These are phyloP conservation scores for Oleoguttula mirabilis DNA, from an alignment of 495 filamentous ascomycete species.

Conservation along the genomic window DNA sequence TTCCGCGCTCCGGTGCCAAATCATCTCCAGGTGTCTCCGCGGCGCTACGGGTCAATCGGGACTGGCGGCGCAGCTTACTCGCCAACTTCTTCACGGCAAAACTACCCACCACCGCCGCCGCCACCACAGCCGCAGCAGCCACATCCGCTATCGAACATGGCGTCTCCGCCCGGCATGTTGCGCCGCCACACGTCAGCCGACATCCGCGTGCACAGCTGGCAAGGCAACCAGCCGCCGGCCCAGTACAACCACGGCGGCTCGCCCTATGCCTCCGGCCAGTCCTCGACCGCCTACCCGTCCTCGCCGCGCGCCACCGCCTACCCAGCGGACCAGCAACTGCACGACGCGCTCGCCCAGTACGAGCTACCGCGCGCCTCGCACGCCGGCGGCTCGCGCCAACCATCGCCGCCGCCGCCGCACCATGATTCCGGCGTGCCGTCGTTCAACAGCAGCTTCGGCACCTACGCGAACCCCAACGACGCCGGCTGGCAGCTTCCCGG, in stretches of 20 bases:
- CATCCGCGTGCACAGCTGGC: conserved; percentile 84
- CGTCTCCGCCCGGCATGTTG: conserved; percentile 65
- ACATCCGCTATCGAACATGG: conserved; percentile 64
- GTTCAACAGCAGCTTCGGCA: conserved; percentile 16
- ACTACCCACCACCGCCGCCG: conserved; percentile 48
- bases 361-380: conserved; percentile 51
- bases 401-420: conserved; percentile 49
- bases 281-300: conserved; percentile 64
- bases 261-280: conserved; percentile 60
- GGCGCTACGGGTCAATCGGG: conserved; percentile 78
- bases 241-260: conserved; percentile 39
- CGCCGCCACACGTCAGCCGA: conserved; percentile 93
- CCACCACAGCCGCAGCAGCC: conserved; percentile 49
- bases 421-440: conserved; percentile 8
- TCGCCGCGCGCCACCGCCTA: conserved; percentile 8
- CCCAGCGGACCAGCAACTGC: conserved; percentile 62
- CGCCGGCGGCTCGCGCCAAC: conserved; percentile 47
- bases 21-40: conserved; percentile 63
- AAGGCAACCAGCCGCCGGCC: conserved; percentile 29
- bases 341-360: conserved; percentile 71
- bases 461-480: conserved; percentile 39
- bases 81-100: conserved; percentile 50
- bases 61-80: conserved; percentile 39
- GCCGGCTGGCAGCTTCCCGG: conserved; percentile 47
- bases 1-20: conserved; percentile 71